Base-by-base conservation (phyloP, 2,329 filamentous ascomycete genomes). In the Knoxdaviesia proteae region DNA sequence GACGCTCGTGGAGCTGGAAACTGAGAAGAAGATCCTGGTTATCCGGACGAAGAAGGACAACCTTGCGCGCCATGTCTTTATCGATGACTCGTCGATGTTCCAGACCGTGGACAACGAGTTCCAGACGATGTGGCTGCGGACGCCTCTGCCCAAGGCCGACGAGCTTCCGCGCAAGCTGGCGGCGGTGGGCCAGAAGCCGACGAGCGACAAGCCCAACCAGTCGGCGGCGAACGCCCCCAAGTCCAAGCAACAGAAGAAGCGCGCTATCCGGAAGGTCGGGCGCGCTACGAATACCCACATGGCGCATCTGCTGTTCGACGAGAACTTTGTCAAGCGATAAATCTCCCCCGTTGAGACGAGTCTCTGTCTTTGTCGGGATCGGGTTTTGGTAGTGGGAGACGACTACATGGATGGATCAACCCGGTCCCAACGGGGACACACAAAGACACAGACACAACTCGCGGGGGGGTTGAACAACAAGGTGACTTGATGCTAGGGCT, bases 1-100 rank as follows among this genome's bases (percentile, higher is more conserved):
- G 20, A 72, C 80, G 7, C 80, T 98, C 56, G 72, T 80, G 48
- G 67, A 73, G 50, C 69, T 98, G 42, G 88, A 94, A 63, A 61
- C 61, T 36, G 73, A 82, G 56, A 79, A 87, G 54, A 79, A 80
- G 58, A 68, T 96, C 39, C 68, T 96, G 34, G 84, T 94, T 5
- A 81, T 84, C 29, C 75, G 87, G 47, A 87, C 87, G 44, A 92
- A 90, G 62, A 96, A 96, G 64, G 88, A 96, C 57, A 80, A 82
- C 54, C 73, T 82, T 51, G 78, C 88, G 2, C 77, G 79, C 52
- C 83, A 80, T 63, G 77, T 98, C 42, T 96, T 87, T 84, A 70
- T 78, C 42, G 84, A 98, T 58, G 84, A 94, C 52, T 73, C 84
- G 9, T 78, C 75, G 8, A 69, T 94, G 42, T 72, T 77, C 52